phyloP scores from a whole-genome alignment of 2,329 filamentous ascomycete species.

The Fusarium sp. region DNA sequence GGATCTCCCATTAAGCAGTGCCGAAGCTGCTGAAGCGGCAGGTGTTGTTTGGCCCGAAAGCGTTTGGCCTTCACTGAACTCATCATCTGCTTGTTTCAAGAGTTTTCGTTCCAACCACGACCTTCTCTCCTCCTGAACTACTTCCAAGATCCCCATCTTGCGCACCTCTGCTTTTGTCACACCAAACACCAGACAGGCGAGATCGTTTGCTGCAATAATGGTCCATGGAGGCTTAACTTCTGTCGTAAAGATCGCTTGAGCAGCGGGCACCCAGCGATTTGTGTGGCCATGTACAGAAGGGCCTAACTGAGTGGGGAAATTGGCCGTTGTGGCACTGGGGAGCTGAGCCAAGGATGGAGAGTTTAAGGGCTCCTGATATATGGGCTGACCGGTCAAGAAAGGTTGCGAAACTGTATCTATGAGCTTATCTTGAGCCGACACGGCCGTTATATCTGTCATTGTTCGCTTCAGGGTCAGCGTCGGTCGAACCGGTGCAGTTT shows the following conservation, averaged over 20 bases:
- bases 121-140: constrained; percentile 89
- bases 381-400: constrained; percentile 66
- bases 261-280: constrained; percentile 88
- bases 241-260: constrained; percentile 98
- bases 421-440: constrained; percentile 83
- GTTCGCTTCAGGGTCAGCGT: constrained; percentile 80
- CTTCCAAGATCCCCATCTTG: constrained; percentile 93
- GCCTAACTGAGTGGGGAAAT: constrained; percentile 62
- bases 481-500: constrained; percentile 69
- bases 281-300: constrained; percentile 85
- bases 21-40: constrained; percentile 58
- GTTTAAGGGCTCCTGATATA: constrained; percentile 53
- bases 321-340: constrained; percentile 56
- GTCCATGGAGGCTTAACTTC: constrained; percentile 92
- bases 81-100: constrained; percentile 61
- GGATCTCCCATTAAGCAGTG: constrained; percentile 74
- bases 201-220: constrained; percentile 93
- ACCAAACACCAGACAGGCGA: constrained; percentile 98
- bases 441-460: constrained; percentile 83
- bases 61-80: constrained; percentile 48
- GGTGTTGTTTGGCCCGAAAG: constrained; percentile 53
- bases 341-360: constrained; percentile 59
- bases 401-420: constrained; percentile 88
- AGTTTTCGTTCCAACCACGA: constrained; percentile 92
- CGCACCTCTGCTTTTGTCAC: constrained; percentile 96